A percentile compares a stretch with the other conserved stretches of the same genome.
Evolutionary conservation across 2,329 filamentous ascomycete genomes (phyloP).

Genomic region (Lachnellula occidentalis): DNA sequence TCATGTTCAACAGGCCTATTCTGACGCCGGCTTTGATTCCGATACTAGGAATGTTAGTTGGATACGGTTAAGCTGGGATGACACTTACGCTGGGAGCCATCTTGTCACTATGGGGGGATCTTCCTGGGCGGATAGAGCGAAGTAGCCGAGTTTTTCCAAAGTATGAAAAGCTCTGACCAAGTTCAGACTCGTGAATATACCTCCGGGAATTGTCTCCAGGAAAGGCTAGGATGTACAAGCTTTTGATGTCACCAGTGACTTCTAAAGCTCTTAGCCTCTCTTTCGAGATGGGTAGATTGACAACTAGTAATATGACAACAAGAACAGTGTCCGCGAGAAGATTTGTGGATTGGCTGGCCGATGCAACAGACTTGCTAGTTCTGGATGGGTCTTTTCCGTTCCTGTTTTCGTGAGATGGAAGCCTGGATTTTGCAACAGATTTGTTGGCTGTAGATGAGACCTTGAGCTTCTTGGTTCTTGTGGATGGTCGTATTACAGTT

Average conservation of each 20-base stretch:
- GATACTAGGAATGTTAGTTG: constrained; percentile 17
- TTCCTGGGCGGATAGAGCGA: neutral
- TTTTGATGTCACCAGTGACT: neutral
- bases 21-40: constrained; percentile 27
- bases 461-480: too few relatives aligned
- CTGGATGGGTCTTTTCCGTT: too few relatives aligned
- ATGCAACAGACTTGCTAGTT: too few relatives aligned
- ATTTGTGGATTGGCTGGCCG: neutral
- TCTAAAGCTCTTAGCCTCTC: neutral
- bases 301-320: neutral
- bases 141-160: neutral
- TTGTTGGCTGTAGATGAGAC: too few relatives aligned
- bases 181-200: neutral
- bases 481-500: too few relatives aligned
- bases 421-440: too few relatives aligned
- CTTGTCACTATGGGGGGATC: neutral
- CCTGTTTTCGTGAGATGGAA: too few relatives aligned
- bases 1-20: constrained; percentile 51
- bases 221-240: neutral
- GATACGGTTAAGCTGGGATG: neutral
- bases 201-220: neutral
- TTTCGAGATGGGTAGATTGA: neutral
- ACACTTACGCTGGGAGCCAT: constrained; percentile 10
- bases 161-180: neutral
- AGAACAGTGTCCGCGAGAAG: neutral